Evolutionary conservation across 2,329 filamentous ascomycete genomes (phyloP), one percentile per base, ranked within the genome.

Genomic region (Alternaria metachromatica): DNA sequence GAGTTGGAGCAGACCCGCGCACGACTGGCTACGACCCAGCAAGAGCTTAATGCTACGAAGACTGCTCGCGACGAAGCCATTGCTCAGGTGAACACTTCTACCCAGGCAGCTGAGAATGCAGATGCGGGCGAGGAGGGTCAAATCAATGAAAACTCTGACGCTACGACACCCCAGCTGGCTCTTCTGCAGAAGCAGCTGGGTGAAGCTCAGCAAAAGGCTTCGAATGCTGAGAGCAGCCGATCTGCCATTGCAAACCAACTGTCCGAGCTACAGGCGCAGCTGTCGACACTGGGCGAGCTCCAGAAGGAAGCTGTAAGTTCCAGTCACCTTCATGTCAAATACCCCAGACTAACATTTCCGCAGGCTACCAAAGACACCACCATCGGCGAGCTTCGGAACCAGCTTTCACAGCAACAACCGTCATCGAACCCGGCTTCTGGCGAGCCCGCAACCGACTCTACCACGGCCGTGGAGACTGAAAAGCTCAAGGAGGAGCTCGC

Each of bases 11-110:
- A 74, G 45, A 23, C 63, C 8, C 64, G 66, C 46, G 21, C 50
- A 10, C 66, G 78, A 45, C 69, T 80, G 25, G 60, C 49, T 2
- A 57, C 64, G 10, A 55, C 70, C 4, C 73, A 75, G 53, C 64
- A 74, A 60, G 69, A 88, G 65, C 83, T 97, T 12, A 85, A 89
- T 55, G 81, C 83, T 10, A 87, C 86, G 1, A 86, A 88, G 59
- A 82, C 86, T 6, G 89, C 93, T 71, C 84, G 91, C 48, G 91
- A 93, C 59, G 84, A 87, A 64, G 87, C 88, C 10, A 78, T 87
- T 33, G 82, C 84, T 25, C 80, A 81, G 48, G 77, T 81, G 6
- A 71, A 75, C 45, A 86, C 55, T 33, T 46, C 87, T 10, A 81
- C 83, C 6, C 23, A 80, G 80, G 54, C 80, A 4, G 71, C 71